Conservation (phyloP, 2,329 filamentous ascomycete genomes). For the Chaetomiaceae sp. region DNA sequence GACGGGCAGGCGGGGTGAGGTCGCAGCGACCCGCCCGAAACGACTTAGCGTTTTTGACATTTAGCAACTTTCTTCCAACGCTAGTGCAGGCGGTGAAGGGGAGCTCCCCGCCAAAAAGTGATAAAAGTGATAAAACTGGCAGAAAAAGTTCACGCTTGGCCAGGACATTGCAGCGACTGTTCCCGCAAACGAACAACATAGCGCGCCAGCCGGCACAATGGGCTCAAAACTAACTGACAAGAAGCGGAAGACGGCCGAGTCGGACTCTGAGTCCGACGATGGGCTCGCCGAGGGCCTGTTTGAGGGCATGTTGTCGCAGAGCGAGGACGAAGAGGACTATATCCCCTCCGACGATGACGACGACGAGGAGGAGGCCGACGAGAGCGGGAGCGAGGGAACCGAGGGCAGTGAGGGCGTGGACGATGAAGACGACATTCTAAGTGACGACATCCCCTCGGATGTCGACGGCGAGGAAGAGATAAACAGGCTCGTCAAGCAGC, state of each 20-base stretch:
- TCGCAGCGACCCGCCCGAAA: background rate
- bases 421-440: constrained; percentile 37
- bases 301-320: constrained; percentile 54
- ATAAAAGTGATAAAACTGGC: constrained; percentile 21
- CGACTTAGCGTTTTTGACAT: background rate
- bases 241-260: constrained; percentile 62
- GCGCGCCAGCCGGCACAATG: constrained; percentile 32
- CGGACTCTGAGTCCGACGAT: constrained; percentile 55
- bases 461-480: constrained; percentile 35
- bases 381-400: constrained; percentile 29
- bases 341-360: constrained; percentile 44
- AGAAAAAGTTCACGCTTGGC: constrained; percentile 24
- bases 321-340: constrained; percentile 55
- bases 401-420: constrained; percentile 38
- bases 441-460: constrained; percentile 41
- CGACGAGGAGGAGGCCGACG: constrained; percentile 42
- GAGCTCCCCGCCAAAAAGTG: constrained; percentile 22
- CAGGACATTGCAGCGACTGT: constrained; percentile 1
- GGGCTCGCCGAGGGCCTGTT: constrained; percentile 54
- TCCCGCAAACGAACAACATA: constrained; percentile 9
- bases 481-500: constrained; percentile 32
- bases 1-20: background rate
- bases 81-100: constrained; percentile 21
- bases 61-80: background rate
- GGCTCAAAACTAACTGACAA: constrained; percentile 41